Conservation (phyloP, 768 basidiomycete species). For the Vararia minispora region DNA sequence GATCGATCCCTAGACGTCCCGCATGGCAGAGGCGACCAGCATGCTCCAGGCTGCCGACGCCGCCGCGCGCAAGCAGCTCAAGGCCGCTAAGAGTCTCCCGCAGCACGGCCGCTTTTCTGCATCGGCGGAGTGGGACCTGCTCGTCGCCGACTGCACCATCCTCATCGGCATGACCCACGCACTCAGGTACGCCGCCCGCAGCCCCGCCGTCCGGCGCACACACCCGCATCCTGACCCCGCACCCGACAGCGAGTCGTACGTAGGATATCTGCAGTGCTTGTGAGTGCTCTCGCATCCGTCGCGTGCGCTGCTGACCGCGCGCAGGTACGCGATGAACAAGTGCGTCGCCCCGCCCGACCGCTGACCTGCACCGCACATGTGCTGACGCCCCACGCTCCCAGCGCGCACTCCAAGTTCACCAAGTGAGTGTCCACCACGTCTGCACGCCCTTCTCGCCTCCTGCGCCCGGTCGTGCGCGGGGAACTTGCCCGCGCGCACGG, state of each 20-base stretch:
- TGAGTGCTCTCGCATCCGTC: slow-evolving; percentile 23
- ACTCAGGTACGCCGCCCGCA: slow-evolving; percentile 35
- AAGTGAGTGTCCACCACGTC: no score
- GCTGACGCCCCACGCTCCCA: slow-evolving; percentile 13
- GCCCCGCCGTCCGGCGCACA: background rate
- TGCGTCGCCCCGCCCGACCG: slow-evolving; percentile 15
- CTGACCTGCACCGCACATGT: background rate
- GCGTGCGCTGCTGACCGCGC: slow-evolving; percentile 10
- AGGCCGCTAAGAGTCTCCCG: slow-evolving; percentile 23
- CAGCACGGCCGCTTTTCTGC: slow-evolving; percentile 36
- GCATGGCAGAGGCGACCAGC: slow-evolving; percentile 53
- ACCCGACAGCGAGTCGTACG: slow-evolving; percentile 54
- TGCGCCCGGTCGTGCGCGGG: no score
- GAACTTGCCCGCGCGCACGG: no score
- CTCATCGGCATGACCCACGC: slow-evolving; percentile 62
- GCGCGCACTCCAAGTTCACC: slow-evolving; percentile 65
- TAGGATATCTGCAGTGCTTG: slow-evolving; percentile 73
- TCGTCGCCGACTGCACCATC: slow-evolving; percentile 63
- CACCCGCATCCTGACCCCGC: background rate
- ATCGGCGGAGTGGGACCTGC: slow-evolving; percentile 67
- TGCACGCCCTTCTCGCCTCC: no score
- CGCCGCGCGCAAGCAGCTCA: slow-evolving; percentile 42
- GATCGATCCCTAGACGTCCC: no score
- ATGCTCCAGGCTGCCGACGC: slow-evolving; percentile 50
- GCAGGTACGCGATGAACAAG: slow-evolving; percentile 45